phyloP scores from a whole-genome alignment of 1,139 yeast species.

The Debaryomycetaceae sp. region DNA sequence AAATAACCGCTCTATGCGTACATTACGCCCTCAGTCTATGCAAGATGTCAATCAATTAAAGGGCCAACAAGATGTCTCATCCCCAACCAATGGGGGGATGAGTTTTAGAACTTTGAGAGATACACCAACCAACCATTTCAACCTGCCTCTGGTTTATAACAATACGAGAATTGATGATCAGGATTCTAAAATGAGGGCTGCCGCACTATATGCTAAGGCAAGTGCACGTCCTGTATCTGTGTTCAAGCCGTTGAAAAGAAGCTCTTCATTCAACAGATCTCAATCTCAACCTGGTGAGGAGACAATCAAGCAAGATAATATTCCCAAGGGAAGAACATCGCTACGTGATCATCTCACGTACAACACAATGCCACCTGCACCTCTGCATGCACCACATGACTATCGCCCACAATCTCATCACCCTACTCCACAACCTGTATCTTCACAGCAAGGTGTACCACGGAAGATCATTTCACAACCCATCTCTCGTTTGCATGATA shows the following conservation, averaged over 20 bases:
- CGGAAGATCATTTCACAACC: too few species aligned
- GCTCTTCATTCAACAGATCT: slow-evolving; percentile 55
- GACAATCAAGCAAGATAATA: slow-evolving; percentile 4
- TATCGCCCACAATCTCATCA: too few species aligned
- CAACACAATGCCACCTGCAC: too few species aligned
- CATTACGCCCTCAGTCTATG: slow-evolving; percentile 35
- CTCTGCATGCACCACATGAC: too few species aligned
- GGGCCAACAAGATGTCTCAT: slow-evolving; percentile 1
- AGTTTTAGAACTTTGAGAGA: slow-evolving; percentile 30
- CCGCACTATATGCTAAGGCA: slow-evolving; percentile 50
- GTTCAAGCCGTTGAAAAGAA: slow-evolving; percentile 35
- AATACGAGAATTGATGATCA: slow-evolving; percentile 8
- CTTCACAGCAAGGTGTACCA: too few species aligned
- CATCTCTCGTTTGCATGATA: neutral
- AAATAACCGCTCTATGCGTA: slow-evolving; percentile 15
- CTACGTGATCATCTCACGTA: slow-evolving; percentile 9
- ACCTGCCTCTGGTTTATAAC: neutral
- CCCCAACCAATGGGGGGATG: slow-evolving; percentile 18
- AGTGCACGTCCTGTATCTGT: slow-evolving; percentile 39
- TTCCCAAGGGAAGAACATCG: slow-evolving; percentile 11
- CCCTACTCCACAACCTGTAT: too few species aligned
- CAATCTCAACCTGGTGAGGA: slow-evolving; percentile 7
- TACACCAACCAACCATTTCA: slow-evolving; percentile 13
- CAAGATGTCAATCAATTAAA: neutral
- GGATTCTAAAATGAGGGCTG: slow-evolving; percentile 43